Base-by-base conservation (phyloP, 148 eudicot species). In the Camellia sinensis region DNA sequence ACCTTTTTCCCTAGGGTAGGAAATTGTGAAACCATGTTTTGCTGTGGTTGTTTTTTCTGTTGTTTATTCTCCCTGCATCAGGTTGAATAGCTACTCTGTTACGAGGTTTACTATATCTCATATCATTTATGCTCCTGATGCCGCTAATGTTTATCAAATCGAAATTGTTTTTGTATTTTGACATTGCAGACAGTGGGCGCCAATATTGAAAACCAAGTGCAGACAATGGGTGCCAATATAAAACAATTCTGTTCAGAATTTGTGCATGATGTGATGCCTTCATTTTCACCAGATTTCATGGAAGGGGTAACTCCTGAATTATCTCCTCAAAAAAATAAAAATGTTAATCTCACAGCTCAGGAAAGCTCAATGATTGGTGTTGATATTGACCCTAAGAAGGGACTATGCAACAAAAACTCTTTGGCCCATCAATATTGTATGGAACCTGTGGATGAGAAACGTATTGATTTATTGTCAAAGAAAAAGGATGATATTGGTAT, bases 181-280 rank as follows among this genome's bases (percentile, higher is more conserved):
- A 72, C 77, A 80, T 79, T 71, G 57, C 82, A 44, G 77, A 62
- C 82, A 45, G 71, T 79, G 62, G 67, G 82, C 22, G 48, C 62
- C 45, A 48, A 71, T 56, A 77, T 77, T 41, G 80, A 67, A 78
- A 53, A 73, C 50, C 77, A 80, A 53, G 15, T 80, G 29, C 82
- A 61, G 60, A 50, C 62, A 46, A 37, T 80, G 57, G 76, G 61
- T 71, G 82, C 82, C 46, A 72, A 80, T 63, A 64, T 80, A 19
- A 61, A 62, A 62, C 71, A 60, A 46, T 9, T 41, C 6, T 72
- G 63, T 15, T 80, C 77, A 48, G 70, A 54, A 14, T 79, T 59
- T 52, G 44, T 70, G 19, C 54, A 56, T 53, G 76, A 61, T 48
- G 62, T 22, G 67, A 6, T 29, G 63, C 65, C 77, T 22, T 37